These are phyloP conservation scores for Penicillium psychrofluorescens DNA, from an alignment of 495 filamentous ascomycete genomes.

Conservation along the genomic window DNA sequence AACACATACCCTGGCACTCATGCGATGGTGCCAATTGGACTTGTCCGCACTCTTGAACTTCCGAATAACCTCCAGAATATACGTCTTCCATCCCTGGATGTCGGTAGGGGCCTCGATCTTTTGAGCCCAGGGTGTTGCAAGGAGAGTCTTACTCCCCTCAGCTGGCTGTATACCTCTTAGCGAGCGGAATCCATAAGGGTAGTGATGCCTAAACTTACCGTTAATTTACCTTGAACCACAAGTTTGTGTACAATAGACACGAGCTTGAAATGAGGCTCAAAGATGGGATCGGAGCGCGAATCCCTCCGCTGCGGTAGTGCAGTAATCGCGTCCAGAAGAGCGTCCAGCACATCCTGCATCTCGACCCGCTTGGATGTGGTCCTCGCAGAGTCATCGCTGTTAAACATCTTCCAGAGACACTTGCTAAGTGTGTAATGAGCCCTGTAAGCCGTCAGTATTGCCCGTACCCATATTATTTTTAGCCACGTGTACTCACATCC, in stretches of 20 bases:
- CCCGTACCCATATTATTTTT: not conserved
- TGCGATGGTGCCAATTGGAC: conserved; percentile 94
- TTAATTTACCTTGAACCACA: conserved; percentile 37
- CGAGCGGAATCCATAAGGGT: not conserved
- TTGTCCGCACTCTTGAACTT: conserved; percentile 81
- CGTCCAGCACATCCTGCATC: conserved; percentile 55
- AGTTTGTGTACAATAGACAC: conserved; percentile 82
- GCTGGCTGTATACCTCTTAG: conserved; percentile 26
- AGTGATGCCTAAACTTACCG: conserved; percentile 13
- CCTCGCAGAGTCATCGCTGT: conserved; percentile 41
- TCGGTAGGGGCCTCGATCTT: conserved; percentile 43
- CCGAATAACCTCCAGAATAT: conserved; percentile 64
- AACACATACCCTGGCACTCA: conserved; percentile 58
- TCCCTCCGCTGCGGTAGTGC: conserved; percentile 75
- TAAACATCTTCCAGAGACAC: conserved; percentile 93
- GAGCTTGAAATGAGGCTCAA: conserved; percentile 96
- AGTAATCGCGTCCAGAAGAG: conserved; percentile 69
- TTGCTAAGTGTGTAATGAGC: conserved; percentile 88
- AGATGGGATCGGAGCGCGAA: conserved; percentile 69
- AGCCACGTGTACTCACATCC: conserved; percentile 57
- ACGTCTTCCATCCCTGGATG: conserved; percentile 63
- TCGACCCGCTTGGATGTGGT: conserved; percentile 39
- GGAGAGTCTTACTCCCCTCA: conserved; percentile 47
- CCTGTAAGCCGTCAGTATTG: conserved; percentile 26
- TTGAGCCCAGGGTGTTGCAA: conserved; percentile 48